Evolutionary conservation across 2,329 filamentous ascomycete genomes (phyloP), one percentile per base, ranked within the genome.

Genomic region (Colletotrichum tofieldiae): DNA sequence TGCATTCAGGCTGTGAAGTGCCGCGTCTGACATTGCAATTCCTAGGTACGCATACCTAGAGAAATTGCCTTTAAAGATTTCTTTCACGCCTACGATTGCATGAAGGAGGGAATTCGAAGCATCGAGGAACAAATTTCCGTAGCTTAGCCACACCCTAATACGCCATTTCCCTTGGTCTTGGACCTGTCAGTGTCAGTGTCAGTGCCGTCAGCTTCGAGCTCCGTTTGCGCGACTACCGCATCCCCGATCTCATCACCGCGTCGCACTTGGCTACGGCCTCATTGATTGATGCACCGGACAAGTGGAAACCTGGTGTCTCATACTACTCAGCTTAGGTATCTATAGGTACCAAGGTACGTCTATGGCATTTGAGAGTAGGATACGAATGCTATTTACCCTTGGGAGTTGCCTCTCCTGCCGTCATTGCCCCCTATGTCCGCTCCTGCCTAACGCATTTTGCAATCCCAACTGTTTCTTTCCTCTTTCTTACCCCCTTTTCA

Each of bases 1-100:
- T 61, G 58, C 41, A 45, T 9, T 32, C 45, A 51, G 45, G 59
- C 59, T 62, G 32, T 51, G 43, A 62, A 62, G 29, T 20, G 45
- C 59, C 45, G 59, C 59, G 45, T 62, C 58, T 60, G 26, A 60
- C 58, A 9, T 32, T 47, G 58, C 20, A 26, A 18, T 29, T 39
- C 29, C 59, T 23, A 37, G 14, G 29, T 23, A n/a, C n/a, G 16
- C 59, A 51, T 60, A 16, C 26, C 26, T 35, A 51, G 20, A 26
- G 23, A 20, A n/a, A 39, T 62, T 49, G 12, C 1, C 54, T 18
- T 29, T 51, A 32, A 37, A 29, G 5, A 14, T 29, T 51, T 51
- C n/a, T 49, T 35, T 45, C 20, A 51, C 59, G 20, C 45, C 26
- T 26, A 20, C 1, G 39, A 39, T 7, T 39, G 8, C n/a, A 23